Percentiles rank a stretch among this genome's conserved stretches.
Evolutionary conservation across 2,329 filamentous ascomycete species (phyloP).

Genomic region (Aspergillus fijiensis): DNA sequence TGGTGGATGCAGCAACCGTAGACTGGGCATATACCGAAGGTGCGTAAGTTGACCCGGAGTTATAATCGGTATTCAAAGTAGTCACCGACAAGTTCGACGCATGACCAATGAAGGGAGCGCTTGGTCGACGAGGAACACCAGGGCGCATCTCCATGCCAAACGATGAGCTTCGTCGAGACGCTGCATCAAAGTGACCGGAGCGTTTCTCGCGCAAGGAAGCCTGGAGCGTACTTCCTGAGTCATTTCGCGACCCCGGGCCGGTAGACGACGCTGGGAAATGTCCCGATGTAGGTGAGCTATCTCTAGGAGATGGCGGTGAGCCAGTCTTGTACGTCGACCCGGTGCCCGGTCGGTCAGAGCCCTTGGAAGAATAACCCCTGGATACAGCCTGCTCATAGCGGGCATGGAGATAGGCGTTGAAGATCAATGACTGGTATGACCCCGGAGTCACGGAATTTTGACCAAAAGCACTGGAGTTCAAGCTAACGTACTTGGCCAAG

Average conservation of each 20-base stretch:
- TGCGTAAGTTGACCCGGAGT: constrained; percentile 45
- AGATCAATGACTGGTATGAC: constrained; percentile 64
- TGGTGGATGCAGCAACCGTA: constrained; percentile 51
- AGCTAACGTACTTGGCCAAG: constrained; percentile 79
- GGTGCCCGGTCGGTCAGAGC: constrained; percentile 71
- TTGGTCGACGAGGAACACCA: constrained; percentile 56
- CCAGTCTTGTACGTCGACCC: constrained; percentile 55
- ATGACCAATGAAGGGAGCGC: constrained; percentile 70
- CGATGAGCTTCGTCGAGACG: constrained; percentile 86
- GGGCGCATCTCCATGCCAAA: constrained; percentile 75
- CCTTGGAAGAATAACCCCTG: constrained; percentile 42
- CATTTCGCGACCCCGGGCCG: constrained; percentile 81
- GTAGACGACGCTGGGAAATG: constrained; percentile 74
- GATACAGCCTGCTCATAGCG: constrained; percentile 60
- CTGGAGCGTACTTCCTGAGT: constrained; percentile 85
- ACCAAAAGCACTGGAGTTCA: constrained; percentile 86
- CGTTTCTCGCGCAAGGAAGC: constrained; percentile 88
- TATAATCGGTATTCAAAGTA: constrained; percentile 43
- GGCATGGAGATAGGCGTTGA: constrained; percentile 86
- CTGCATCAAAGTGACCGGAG: constrained; percentile 84
- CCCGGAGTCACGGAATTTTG: constrained; percentile 56
- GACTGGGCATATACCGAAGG: constrained; percentile 53
- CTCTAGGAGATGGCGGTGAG: constrained; percentile 58
- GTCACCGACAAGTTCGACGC: constrained; percentile 49
- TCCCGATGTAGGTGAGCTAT: constrained; percentile 71